Evolutionary conservation across 352 stramenopile genomes (phyloP).

Genomic region (Pythium aphanidermatum): DNA sequence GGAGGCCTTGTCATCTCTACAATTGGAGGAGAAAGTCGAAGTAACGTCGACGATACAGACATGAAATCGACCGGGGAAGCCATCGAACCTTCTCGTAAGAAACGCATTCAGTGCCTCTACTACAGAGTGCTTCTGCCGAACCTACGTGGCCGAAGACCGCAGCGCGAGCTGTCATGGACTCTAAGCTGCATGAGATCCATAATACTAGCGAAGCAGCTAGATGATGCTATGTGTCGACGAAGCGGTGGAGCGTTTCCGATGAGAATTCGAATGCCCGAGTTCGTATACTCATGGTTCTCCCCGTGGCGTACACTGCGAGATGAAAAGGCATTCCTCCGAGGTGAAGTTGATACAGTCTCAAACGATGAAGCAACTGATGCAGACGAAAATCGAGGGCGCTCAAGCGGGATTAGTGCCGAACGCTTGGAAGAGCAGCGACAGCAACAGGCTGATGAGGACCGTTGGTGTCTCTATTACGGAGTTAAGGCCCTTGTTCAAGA

Average conservation of each 20-base stretch:
- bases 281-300: slow-evolving; percentile 91
- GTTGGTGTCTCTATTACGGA: slow-evolving; percentile 93
- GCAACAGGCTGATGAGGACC: slow-evolving; percentile 77
- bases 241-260: slow-evolving; percentile 35
- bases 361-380: slow-evolving; percentile 21
- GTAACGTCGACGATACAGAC: neutral
- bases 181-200: slow-evolving; percentile 89
- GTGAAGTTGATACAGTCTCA: slow-evolving; percentile 1
- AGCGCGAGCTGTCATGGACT: slow-evolving; percentile 79
- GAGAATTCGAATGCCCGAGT: slow-evolving; percentile 89
- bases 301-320: slow-evolving; percentile 58
- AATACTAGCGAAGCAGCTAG: slow-evolving; percentile 82
- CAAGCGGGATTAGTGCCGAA: slow-evolving; percentile 1
- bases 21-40: neutral
- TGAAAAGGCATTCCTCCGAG: slow-evolving; percentile 25
- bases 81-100: slow-evolving; percentile 27
- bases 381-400: slow-evolving; percentile 8
- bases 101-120: slow-evolving; percentile 75
- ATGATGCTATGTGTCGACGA: slow-evolving; percentile 68
- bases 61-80: neutral
- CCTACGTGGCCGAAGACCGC: slow-evolving; percentile 69
- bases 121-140: slow-evolving; percentile 91
- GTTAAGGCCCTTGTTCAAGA: slow-evolving; percentile 79
- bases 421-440: slow-evolving; percentile 32
- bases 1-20: slow-evolving; percentile 13